A percentile compares a stretch with the other conserved stretches of the same genome.
phyloP scores from a whole-genome alignment of 2,329 filamentous ascomycete species.

The Tolypocladium tundrense region DNA sequence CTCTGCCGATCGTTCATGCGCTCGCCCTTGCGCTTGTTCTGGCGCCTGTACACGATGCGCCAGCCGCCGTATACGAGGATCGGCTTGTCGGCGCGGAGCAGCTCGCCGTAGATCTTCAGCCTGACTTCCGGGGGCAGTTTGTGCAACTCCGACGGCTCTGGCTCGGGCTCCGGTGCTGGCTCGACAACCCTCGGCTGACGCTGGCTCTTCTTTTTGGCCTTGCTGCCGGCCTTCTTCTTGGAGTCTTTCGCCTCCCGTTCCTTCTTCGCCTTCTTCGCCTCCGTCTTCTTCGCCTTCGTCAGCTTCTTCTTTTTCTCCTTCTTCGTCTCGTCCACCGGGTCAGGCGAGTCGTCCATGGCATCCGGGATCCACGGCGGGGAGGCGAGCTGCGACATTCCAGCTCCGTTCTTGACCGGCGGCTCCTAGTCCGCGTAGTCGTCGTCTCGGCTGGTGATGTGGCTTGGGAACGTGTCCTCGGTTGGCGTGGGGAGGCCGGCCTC shows the following conservation, averaged over 20 bases:
- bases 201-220: background rate
- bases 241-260: background rate
- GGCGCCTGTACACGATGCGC: constrained; percentile 19
- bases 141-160: constrained; percentile 1
- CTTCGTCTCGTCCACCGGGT: background rate
- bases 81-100: constrained; percentile 19
- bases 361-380: background rate
- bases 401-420: background rate
- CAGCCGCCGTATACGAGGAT: constrained; percentile 24
- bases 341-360: background rate
- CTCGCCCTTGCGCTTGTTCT: background rate
- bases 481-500: background rate
- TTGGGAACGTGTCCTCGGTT: background rate
- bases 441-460: background rate
- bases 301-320: background rate
- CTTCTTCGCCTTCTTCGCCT: background rate
- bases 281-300: background rate
- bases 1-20: background rate
- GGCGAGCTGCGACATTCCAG: background rate
- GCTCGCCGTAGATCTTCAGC: constrained; percentile 17
- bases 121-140: constrained; percentile 19
- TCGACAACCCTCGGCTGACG: background rate
- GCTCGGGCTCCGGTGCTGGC: background rate
- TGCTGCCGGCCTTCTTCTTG: background rate
- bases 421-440: background rate